Base-by-base conservation (phyloP, 768 basidiomycete genomes). In the Nevesoporus exiguus region DNA sequence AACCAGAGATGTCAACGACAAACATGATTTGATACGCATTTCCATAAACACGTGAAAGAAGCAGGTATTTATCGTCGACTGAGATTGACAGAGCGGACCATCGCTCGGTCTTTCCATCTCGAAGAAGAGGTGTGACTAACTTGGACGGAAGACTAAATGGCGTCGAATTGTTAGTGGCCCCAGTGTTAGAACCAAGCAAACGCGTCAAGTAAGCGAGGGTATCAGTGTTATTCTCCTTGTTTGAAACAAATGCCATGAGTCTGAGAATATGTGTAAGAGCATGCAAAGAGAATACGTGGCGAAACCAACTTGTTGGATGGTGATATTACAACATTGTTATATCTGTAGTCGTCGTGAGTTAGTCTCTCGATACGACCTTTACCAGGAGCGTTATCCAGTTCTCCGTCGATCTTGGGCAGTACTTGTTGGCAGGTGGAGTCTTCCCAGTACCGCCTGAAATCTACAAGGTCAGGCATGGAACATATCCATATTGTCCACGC, bases 401-500 rank as follows among this genome's bases (percentile, higher is more conserved):
- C 75, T 14, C 66, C 63, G 30, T 73, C 69, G 29, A 76, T 68
- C n/a, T 49, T 62, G 15, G 72, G 73, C 25, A 76, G 47, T 19
- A 56, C 56, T 7, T 51, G 57, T 8, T 65, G 56, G 17, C 61
- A 62, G 33, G 64, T 51, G 15, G 55, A 33, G 30, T 77, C 71
- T 46, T 76, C 75, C 76, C 76, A 77, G 59, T 76, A 74, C 30
- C 76, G 75, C 73, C 73, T 74, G 19, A 21, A 44, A 47, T 17
- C 19, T 14, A 24, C 15, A 19, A 49, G 5, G 10, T 52, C 27
- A 57, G 43, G 3, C 30, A 34, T 22, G 22, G 21, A 25, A 39
- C 4, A 13, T n/a, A 21, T 15, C 24, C 30, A 34, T 21, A 14
- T 22, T 15, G 17, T 8, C 24, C 24, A 59, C 68, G 25, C 53